Evolutionary conservation across 2,329 filamentous ascomycete species (phyloP), one percentile per base, ranked within the genome.

Genomic region (Colletotrichum destructivum): DNA sequence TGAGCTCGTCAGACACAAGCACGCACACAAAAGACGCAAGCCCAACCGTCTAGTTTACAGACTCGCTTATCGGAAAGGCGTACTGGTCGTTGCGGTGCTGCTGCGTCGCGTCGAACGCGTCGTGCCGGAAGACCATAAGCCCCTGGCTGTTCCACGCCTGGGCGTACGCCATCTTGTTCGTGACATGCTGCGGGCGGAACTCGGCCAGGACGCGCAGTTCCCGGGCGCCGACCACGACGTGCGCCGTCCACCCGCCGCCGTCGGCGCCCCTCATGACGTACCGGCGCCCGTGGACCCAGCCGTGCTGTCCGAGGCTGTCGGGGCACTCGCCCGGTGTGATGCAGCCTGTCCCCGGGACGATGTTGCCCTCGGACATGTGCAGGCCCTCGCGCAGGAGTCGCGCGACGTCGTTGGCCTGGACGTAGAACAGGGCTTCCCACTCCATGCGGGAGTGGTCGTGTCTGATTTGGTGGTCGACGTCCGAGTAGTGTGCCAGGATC

Each of bases 251-350:
- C 13, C 21, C 21, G 23, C n/a, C 44, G 13, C n/a, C 51, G 5
- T 12, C 26, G n/a, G 21, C 18, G 11, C 42, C 49, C 42, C 23
- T 4, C 21, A 69, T 31, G 18, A 44, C 38, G 31, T 64, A 64
- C 11, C 38, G 60, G 15, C 61, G 60, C 18, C 60, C 40, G 23
- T 69, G 60, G 31, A 49, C n/a, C 40, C 23, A 57, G 55, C 52
- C 52, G 4, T 16, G 40, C 57, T 18, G 15, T 21, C 3, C 2
- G 9, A 60, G 7, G 23, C 13, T 12, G 38, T 46, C 40, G 16
- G 57, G 23, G 21, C 38, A 40, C 35, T 38, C 35, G 21, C 16
- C 38, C 35, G 38, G 55, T 7, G 23, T 42, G n/a, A n/a, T 38
- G 26, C 26, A 35, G 52, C 52, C 26, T 31, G 8, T 21, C 16